phyloP scores from a whole-genome alignment of 495 filamentous ascomycete genomes.

The Xylaria grammica region DNA sequence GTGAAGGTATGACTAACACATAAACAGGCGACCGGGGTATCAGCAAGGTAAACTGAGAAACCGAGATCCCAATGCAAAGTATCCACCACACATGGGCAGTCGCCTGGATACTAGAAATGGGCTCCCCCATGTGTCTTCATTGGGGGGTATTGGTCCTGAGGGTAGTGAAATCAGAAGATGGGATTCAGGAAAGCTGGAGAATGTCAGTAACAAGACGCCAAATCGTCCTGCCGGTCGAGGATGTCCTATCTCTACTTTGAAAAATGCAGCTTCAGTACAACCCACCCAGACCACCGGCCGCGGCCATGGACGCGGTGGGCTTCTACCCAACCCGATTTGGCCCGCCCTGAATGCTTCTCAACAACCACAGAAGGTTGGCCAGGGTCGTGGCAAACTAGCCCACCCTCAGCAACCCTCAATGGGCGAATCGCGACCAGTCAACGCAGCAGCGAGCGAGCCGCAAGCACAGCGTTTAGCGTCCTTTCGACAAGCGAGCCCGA shows the following conservation, averaged over 20 bases:
- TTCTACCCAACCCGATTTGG: background rate
- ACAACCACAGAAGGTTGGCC: background rate
- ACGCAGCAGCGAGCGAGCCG: background rate
- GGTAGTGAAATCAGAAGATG: conserved; percentile 27
- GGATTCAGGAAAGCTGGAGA: conserved; percentile 6
- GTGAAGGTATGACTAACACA: background rate
- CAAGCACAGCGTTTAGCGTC: background rate
- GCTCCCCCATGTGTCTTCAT: background rate
- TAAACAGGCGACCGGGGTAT: conserved; percentile 4
- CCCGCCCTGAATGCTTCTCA: background rate
- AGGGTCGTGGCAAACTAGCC: background rate
- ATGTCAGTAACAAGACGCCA: background rate
- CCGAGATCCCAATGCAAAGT: background rate
- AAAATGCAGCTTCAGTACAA: background rate
- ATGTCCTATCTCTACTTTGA: background rate
- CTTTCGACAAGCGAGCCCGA: background rate
- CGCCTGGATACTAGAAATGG: background rate
- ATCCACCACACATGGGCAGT: background rate
- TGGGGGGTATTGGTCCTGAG: conserved; percentile 28
- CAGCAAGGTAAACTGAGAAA: background rate
- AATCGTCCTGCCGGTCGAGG: background rate
- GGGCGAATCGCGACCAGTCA: background rate
- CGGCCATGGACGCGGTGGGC: background rate
- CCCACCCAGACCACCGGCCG: background rate
- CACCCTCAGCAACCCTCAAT: background rate